Evolutionary conservation across 2,329 filamentous ascomycete genomes (phyloP).

Genomic region (Pseudocercospora pini-densiflorae): DNA sequence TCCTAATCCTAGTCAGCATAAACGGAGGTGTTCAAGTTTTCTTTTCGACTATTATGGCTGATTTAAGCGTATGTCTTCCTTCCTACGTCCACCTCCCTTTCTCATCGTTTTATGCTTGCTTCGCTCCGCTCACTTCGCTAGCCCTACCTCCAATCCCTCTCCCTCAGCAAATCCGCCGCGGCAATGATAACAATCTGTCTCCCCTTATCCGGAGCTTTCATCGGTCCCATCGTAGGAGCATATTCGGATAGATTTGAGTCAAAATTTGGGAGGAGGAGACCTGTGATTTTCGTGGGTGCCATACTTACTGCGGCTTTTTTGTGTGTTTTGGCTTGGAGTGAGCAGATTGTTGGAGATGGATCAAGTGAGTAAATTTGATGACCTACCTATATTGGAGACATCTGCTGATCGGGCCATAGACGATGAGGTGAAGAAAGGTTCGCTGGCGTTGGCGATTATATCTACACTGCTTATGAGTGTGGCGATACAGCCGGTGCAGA

Average conservation of each 20-base stretch:
- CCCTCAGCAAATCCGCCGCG: conserved; percentile 27
- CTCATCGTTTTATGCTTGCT: background rate
- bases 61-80: conserved; percentile 20
- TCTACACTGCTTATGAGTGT: conserved; percentile 22
- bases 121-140: background rate
- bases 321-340: conserved; percentile 22
- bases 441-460: conserved; percentile 14
- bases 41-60: conserved; percentile 31
- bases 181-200: conserved; percentile 28
- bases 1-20: conserved; percentile 22
- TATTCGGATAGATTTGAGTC: conserved; percentile 21
- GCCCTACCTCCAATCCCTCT: conserved; percentile 29
- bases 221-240: conserved; percentile 22
- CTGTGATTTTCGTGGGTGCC: conserved; percentile 26
- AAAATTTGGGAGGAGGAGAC: conserved; percentile 23
- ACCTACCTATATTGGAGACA: too few species aligned
- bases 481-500: conserved; percentile 26
- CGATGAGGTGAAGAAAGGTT: background rate
- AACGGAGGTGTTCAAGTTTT: conserved; percentile 32
- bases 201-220: conserved; percentile 26
- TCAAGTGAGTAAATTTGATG: too few species aligned
- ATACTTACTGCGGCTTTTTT: conserved; percentile 16
- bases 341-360: too few species aligned
- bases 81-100: background rate
- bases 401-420: too few species aligned